Evolutionary conservation across 2,329 filamentous ascomycete genomes (phyloP).

Genomic region (Aspergillus melleus): DNA sequence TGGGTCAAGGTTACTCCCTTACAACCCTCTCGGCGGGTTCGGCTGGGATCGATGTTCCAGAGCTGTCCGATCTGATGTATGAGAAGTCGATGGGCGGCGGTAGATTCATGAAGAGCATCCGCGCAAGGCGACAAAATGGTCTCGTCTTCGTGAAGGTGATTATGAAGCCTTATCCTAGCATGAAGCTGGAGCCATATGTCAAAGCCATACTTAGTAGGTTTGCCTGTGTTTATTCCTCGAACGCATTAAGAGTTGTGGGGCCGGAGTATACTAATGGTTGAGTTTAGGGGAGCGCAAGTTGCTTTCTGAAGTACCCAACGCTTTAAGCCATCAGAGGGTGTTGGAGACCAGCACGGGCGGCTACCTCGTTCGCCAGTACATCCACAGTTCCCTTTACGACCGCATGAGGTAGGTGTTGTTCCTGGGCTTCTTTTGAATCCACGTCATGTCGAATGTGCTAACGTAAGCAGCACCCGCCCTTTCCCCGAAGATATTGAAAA

Average conservation of each 20-base stretch:
- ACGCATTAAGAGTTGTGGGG: background rate
- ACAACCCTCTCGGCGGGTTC: conserved; percentile 88
- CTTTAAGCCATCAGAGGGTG: conserved; percentile 83
- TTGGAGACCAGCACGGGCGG: conserved; percentile 90
- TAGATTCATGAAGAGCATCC: conserved; percentile 94
- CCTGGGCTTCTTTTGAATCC: background rate
- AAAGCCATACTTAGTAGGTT: conserved; percentile 70
- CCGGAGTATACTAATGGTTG: conserved; percentile 17
- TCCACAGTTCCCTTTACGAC: conserved; percentile 96
- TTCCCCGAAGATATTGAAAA: conserved; percentile 98
- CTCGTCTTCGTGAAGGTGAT: conserved; percentile 92
- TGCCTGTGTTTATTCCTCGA: background rate
- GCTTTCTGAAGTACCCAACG: conserved; percentile 83
- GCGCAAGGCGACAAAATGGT: conserved; percentile 85
- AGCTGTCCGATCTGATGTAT: conserved; percentile 86
- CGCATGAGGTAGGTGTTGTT: conserved; percentile 61
- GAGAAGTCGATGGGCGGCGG: conserved; percentile 90
- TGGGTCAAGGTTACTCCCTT: conserved; percentile 97
- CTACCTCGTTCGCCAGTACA: conserved; percentile 89
- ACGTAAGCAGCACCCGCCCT: conserved; percentile 72
- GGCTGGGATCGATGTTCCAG: conserved; percentile 89
- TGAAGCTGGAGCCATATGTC: conserved; percentile 78
- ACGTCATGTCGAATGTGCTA: conserved; percentile 18
- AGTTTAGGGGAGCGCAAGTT: conserved; percentile 71
- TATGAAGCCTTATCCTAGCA: conserved; percentile 83